A percentile compares a stretch with the other conserved stretches of the same genome.
phyloP scores from a whole-genome alignment of 2,329 filamentous ascomycete species.

The Helotiales sp. region DNA sequence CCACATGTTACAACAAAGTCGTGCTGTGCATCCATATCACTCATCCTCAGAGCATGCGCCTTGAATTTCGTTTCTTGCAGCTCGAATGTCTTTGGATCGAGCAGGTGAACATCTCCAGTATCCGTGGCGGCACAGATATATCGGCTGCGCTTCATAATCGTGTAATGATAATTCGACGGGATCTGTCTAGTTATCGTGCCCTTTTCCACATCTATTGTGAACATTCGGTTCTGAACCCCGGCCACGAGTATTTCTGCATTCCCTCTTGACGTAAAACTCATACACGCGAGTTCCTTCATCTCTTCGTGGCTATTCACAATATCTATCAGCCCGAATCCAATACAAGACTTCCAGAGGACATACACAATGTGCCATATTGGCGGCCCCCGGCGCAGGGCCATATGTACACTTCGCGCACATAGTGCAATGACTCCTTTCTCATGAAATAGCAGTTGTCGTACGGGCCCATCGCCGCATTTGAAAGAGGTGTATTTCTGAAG shows the following conservation, averaged over 20 bases:
- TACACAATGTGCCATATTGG: conserved; percentile 87
- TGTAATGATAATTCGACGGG: conserved; percentile 75
- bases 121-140: conserved; percentile 91
- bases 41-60: conserved; percentile 84
- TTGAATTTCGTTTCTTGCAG: conserved; percentile 80
- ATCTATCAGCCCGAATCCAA: conserved; percentile 21
- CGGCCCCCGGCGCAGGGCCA: conserved; percentile 78
- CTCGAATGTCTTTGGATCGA: conserved; percentile 76
- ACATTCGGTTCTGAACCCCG: conserved; percentile 83
- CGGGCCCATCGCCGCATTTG: conserved; percentile 72
- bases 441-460: conserved; percentile 88
- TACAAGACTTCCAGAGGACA: conserved; percentile 12
- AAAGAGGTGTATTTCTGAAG: conserved; percentile 90
- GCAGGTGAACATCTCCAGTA: conserved; percentile 78
- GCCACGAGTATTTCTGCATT: conserved; percentile 83
- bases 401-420: conserved; percentile 80
- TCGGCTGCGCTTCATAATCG: conserved; percentile 85
- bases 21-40: conserved; percentile 95
- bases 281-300: conserved; percentile 87
- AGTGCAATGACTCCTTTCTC: conserved; percentile 89
- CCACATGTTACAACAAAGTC: conserved; percentile 96
- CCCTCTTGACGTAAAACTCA: conserved; percentile 90
- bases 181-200: conserved; percentile 73
- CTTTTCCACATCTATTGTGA: conserved; percentile 70
- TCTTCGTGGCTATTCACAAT: conserved; percentile 57